Conservation (phyloP, 768 basidiomycete species). For the Kwoniella bestiolae region DNA sequence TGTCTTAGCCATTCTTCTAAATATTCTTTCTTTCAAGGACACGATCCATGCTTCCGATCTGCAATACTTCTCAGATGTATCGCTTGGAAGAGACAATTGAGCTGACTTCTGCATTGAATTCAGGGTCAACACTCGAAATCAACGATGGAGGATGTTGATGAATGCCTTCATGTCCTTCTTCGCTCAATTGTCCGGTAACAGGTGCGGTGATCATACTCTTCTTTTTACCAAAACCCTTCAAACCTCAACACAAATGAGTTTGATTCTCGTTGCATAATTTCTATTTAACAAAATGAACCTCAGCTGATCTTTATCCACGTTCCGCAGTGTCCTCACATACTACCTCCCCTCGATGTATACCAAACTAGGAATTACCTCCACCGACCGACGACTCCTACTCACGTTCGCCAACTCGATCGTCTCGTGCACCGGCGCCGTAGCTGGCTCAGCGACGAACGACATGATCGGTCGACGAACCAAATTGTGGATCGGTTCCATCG, state of each 20-base stretch:
- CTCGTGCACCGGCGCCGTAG: constrained; percentile 53
- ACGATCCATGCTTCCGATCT: too few relatives aligned
- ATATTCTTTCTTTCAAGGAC: too few relatives aligned
- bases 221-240: too few relatives aligned
- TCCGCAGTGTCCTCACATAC: constrained; percentile 62
- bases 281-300: too few relatives aligned
- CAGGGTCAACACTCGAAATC: constrained; percentile 33
- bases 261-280: too few relatives aligned
- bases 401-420: constrained; percentile 57
- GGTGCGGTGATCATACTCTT: too few relatives aligned
- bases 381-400: constrained; percentile 53
- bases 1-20: too few relatives aligned
- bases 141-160: constrained; percentile 58
- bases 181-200: constrained; percentile 65
- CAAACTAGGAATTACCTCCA: constrained; percentile 38
- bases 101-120: not conserved
- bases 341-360: constrained; percentile 52
- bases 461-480: constrained; percentile 29
- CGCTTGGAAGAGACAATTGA: too few relatives aligned
- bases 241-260: too few relatives aligned
- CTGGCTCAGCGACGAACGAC: constrained; percentile 40
- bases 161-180: constrained; percentile 66
- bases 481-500: constrained; percentile 29
- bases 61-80: too few relatives aligned
- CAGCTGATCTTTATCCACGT: too few relatives aligned